These are phyloP conservation scores for Auricularia cornea DNA, from an alignment of 768 basidiomycete genomes.

Conservation along the genomic window DNA sequence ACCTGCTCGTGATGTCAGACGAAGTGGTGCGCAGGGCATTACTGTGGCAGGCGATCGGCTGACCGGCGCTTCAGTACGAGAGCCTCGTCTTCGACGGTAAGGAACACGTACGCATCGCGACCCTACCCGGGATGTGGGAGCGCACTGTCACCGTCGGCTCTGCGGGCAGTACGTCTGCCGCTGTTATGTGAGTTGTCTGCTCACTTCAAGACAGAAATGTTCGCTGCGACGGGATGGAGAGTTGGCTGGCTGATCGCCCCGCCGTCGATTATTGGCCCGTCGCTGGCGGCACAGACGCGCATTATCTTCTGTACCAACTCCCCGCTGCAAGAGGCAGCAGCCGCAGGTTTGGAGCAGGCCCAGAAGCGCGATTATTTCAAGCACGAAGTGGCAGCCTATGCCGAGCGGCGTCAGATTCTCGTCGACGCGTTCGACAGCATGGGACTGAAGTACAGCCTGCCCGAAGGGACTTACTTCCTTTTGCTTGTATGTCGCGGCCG, in stretches of 20 bases:
- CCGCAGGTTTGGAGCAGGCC: constrained; percentile 80
- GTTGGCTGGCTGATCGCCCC: constrained; percentile 96
- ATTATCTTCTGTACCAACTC: constrained; percentile 96
- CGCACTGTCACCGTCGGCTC: constrained; percentile 93
- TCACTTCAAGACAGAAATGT: constrained; percentile 55
- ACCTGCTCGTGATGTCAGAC: constrained; percentile 88
- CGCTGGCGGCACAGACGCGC: constrained; percentile 83
- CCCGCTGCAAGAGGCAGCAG: constrained; percentile 89
- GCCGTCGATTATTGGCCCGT: constrained; percentile 68
- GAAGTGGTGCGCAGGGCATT: constrained; percentile 68
- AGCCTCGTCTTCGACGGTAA: constrained; percentile 81
- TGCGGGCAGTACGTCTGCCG: constrained; percentile 68
- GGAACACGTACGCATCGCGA: constrained; percentile 88
- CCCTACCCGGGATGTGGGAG: constrained; percentile 97
- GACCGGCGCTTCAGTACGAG: constrained; percentile 61
- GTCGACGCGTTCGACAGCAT: constrained; percentile 71
- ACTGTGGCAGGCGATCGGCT: not conserved
- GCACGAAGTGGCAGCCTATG: constrained; percentile 66
- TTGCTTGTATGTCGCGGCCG: constrained; percentile 49
- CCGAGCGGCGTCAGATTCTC: constrained; percentile 69
- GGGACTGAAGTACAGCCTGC: constrained; percentile 78
- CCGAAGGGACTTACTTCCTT: constrained; percentile 88
- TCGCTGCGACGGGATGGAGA: constrained; percentile 96
- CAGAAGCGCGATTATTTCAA: constrained; percentile 66
- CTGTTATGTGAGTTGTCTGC: not conserved